phyloP scores from a whole-genome alignment of 768 basidiomycete species.

The Obba rivulosa region DNA sequence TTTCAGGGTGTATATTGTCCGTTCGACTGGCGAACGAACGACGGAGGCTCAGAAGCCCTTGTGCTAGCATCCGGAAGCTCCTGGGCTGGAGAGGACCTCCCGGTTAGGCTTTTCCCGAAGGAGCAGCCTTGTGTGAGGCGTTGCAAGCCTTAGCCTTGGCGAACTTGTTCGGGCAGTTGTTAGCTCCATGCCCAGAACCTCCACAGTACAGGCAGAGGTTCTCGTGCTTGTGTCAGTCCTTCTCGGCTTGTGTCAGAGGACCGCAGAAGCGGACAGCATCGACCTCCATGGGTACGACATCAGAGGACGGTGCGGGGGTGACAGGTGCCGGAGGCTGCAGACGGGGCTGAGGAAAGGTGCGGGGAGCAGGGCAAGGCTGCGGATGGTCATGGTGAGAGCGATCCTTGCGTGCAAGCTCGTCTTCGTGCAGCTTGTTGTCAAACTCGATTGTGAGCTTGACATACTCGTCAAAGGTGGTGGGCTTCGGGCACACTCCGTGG shows the following conservation, averaged over 20 bases:
- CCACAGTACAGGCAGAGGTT: constrained; percentile 32
- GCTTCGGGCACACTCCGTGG: not conserved
- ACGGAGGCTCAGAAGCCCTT: not conserved
- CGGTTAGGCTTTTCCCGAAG: constrained; percentile 18
- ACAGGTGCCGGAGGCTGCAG: too few species aligned
- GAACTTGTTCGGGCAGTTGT: constrained; percentile 22
- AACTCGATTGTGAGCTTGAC: not conserved
- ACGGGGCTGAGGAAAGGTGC: too few species aligned
- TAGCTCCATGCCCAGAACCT: constrained; percentile 19
- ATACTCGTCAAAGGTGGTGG: constrained; percentile 4
- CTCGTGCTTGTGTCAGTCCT: constrained; percentile 14
- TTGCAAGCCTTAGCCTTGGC: constrained; percentile 3
- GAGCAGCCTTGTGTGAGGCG: not conserved
- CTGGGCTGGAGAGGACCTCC: constrained; percentile 8
- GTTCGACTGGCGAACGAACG: not conserved
- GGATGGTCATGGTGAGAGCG: not conserved
- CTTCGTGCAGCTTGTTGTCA: constrained; percentile 6
- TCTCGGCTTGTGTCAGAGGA: constrained; percentile 22
- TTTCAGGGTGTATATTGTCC: constrained; percentile 6
- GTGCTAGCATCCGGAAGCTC: constrained; percentile 12
- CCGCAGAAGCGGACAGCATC: constrained; percentile 16
- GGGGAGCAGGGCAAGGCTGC: not conserved
- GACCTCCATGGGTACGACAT: constrained; percentile 10
- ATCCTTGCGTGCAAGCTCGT: not conserved
- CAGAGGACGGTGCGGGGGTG: too few species aligned